phyloP scores from a whole-genome alignment of 306 rosid genomes.

The Datisca glomerata region DNA sequence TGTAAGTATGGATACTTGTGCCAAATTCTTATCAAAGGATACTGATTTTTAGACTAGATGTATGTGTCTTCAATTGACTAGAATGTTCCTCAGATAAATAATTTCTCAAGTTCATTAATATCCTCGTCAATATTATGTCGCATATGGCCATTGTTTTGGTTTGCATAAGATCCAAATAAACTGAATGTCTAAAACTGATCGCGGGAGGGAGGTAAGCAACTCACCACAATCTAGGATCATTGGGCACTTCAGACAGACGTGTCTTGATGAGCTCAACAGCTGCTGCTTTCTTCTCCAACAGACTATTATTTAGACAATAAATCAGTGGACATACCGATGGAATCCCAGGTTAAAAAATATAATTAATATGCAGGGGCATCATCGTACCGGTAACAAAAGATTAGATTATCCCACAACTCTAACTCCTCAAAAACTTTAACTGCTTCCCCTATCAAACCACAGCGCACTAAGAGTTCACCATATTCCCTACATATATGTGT shows the following conservation, averaged over 20 bases:
- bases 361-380: slow-evolving; percentile 9
- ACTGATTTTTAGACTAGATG: too few species aligned
- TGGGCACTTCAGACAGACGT: slow-evolving; percentile 65
- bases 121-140: too few species aligned
- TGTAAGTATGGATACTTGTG: too few species aligned
- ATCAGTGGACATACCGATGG: too few species aligned
- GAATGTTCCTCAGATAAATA: too few species aligned
- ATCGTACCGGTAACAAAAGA: slow-evolving; percentile 70
- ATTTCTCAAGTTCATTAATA: too few species aligned
- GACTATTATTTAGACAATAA: slow-evolving; percentile 38
- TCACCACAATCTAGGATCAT: slow-evolving; percentile 86
- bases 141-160: too few species aligned
- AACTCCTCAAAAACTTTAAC: slow-evolving; percentile 73
- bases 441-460: slow-evolving; percentile 93
- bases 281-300: slow-evolving; percentile 87
- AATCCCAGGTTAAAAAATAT: not conserved
- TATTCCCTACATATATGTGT: slow-evolving; percentile 43
- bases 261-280: slow-evolving; percentile 90
- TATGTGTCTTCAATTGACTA: too few species aligned
- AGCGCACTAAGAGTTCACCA: slow-evolving; percentile 79
- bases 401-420: slow-evolving; percentile 95
- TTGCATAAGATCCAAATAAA: too few species aligned
- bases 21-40: too few species aligned
- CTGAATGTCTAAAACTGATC: too few species aligned
- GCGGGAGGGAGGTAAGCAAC: slow-evolving; percentile 14